Percentiles rank a stretch among this genome's conserved stretches.
Conservation (phyloP, 495 filamentous ascomycete genomes). For the Tricharina praecox region DNA sequence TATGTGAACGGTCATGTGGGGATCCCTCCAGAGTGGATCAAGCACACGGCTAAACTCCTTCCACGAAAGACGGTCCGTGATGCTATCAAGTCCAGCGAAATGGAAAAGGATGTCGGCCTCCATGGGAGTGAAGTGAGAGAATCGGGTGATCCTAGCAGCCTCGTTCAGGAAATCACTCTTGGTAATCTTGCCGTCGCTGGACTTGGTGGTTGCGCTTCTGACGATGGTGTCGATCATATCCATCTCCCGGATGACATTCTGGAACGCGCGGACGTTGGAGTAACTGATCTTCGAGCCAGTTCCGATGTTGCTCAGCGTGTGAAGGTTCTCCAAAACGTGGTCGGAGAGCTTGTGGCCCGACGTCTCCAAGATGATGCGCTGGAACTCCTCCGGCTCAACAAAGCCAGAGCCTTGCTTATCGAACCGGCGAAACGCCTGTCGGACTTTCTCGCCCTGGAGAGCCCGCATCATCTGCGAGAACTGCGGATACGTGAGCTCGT, state of each 20-base stretch:
- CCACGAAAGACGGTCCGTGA: slow-evolving; percentile 65
- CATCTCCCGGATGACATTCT: slow-evolving; percentile 94
- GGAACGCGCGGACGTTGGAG: slow-evolving; percentile 90
- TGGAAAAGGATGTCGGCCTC: slow-evolving; percentile 98
- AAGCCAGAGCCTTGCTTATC: slow-evolving; percentile 94
- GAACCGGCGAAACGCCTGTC: slow-evolving; percentile 83
- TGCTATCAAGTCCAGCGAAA: slow-evolving; percentile 82
- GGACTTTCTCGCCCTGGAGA: slow-evolving; percentile 82
- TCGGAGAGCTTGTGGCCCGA: slow-evolving; percentile 95
- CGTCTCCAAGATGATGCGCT: slow-evolving; percentile 84
- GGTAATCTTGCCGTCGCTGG: slow-evolving; percentile 78
- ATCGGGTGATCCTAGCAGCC: slow-evolving; percentile 73
- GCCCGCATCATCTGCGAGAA: slow-evolving; percentile 97
- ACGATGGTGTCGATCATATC: slow-evolving; percentile 88
- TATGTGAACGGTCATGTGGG: slow-evolving; percentile 32
- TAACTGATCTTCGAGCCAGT: slow-evolving; percentile 87
- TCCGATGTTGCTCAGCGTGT: slow-evolving; percentile 87
- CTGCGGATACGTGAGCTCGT: slow-evolving; percentile 85
- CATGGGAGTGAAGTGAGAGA: slow-evolving; percentile 93
- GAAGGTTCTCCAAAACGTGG: slow-evolving; percentile 83
- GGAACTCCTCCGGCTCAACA: slow-evolving; percentile 90
- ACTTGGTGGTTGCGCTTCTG: slow-evolving; percentile 67
- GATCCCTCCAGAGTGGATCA: slow-evolving; percentile 71
- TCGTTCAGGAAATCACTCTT: slow-evolving; percentile 88
- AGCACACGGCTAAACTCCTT: slow-evolving; percentile 85